phyloP scores from a whole-genome alignment of 129 eudicot genomes.

The Ambrosia artemisiifolia region DNA sequence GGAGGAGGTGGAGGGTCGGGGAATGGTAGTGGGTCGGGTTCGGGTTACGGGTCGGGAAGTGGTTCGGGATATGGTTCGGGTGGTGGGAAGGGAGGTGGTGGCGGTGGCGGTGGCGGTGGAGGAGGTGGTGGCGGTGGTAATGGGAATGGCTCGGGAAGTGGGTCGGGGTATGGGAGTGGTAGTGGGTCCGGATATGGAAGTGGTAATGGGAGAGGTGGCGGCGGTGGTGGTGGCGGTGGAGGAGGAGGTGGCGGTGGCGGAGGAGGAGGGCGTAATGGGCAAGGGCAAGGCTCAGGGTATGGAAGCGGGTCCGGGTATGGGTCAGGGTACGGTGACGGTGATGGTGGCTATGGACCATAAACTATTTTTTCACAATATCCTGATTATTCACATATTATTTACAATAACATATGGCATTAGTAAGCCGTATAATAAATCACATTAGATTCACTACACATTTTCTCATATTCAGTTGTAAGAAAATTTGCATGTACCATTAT shows the following conservation, averaged over 20 bases:
- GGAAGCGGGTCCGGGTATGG: slow-evolving; percentile 59
- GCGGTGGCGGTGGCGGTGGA: slow-evolving; percentile 34
- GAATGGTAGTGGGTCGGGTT: slow-evolving; percentile 44
- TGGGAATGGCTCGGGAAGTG: slow-evolving; percentile 43
- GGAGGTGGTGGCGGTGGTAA: neutral
- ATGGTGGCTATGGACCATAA: slow-evolving; percentile 44
- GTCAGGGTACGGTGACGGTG: slow-evolving; percentile 42
- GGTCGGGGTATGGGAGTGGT: slow-evolving; percentile 44
- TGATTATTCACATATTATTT: neutral
- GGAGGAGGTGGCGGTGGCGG: slow-evolving; percentile 28
- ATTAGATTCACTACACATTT: slow-evolving; percentile 13
- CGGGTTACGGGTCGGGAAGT: slow-evolving; percentile 54
- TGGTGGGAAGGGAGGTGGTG: slow-evolving; percentile 32
- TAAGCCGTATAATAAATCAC: slow-evolving; percentile 36
- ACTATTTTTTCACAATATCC: slow-evolving; percentile 3
- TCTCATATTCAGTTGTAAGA: slow-evolving; percentile 13
- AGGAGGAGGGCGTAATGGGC: slow-evolving; percentile 33
- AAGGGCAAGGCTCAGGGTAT: slow-evolving; percentile 41
- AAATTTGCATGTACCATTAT: slow-evolving; percentile 18
- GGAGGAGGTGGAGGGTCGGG: slow-evolving; percentile 48
- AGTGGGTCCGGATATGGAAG: slow-evolving; percentile 44
- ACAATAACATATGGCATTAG: slow-evolving; percentile 13
- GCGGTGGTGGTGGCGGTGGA: slow-evolving; percentile 22
- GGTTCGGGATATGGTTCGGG: slow-evolving; percentile 52
- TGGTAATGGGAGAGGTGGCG: slow-evolving; percentile 24